Evolutionary conservation across 345 rosid species (phyloP).

Genomic region (Euphorbia tirucalli): DNA sequence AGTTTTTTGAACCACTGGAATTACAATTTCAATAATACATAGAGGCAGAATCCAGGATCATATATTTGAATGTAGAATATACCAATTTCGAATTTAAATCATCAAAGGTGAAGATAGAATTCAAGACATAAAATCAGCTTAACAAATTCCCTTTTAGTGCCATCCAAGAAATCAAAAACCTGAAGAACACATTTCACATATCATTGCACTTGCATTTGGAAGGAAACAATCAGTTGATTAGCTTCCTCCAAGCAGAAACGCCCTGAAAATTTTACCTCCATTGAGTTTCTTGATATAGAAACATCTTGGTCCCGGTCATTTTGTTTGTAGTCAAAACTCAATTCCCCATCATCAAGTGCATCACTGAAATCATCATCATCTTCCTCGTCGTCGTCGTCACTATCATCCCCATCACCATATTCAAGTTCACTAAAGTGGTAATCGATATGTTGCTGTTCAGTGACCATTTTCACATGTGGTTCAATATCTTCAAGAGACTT

Average conservation of each 20-base stretch:
- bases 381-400: slow-evolving; percentile 20
- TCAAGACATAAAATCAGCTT: neutral
- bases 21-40: neutral
- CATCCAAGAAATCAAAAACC: neutral
- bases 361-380: slow-evolving; percentile 32
- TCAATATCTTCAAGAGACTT: slow-evolving; percentile 88
- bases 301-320: slow-evolving; percentile 47
- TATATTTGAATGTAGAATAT: neutral
- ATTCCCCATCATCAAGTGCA: slow-evolving; percentile 59
- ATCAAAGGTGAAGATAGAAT: neutral
- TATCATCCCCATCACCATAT: slow-evolving; percentile 57
- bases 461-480: slow-evolving; percentile 54
- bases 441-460: slow-evolving; percentile 83
- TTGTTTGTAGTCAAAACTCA: slow-evolving; percentile 74
- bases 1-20: neutral
- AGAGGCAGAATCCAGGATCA: neutral
- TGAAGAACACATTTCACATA: neutral
- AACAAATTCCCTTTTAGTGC: neutral
- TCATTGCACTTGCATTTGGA: neutral
- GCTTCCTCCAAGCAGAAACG: slow-evolving; percentile 11
- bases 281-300: slow-evolving; percentile 41
- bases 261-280: slow-evolving; percentile 53
- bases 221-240: neutral
- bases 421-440: slow-evolving; percentile 66
- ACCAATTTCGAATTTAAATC: neutral